Base-by-base conservation (phyloP, 2,329 filamentous ascomycete species). In the Phialophora expanda region DNA sequence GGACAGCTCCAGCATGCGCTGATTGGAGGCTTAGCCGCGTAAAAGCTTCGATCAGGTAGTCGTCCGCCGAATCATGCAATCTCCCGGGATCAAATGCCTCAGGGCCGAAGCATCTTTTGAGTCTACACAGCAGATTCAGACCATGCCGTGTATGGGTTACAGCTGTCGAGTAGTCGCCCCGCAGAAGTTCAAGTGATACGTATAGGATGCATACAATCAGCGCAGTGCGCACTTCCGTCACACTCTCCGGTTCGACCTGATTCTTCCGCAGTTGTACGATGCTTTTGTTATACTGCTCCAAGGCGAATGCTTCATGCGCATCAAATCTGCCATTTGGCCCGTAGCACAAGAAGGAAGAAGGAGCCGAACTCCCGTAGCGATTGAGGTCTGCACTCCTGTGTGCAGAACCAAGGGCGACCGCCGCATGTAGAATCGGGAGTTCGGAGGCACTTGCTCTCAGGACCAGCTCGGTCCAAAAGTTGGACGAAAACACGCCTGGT, bases 231-330 rank as follows among this genome's bases (percentile, higher is more conserved):
- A 58, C 26, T 26, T 46, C 56, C 14, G 32, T 11, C 20, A 26
- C 3, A 34, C 41, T 26, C 20, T 58, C 32, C 32, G 28, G 34
- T 14, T 58, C 14, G 34, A 58, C 12, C 4, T 12, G 12, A 17
- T 20, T 20, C 5, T 20, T 26, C 9, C 56, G 32, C 56, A 58
- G 24, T n/a, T 44, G 34, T 2, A 34, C 17, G 26, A 58, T 58
- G 34, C 26, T 26, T 34, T 58, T 58, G 56, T 58, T 58, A n/a
- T 58, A 58, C 22, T 58, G 56, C 32, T 58, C n/a, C 20, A 58
- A 20, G 26, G 56, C 56, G 30, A 58, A 58, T 17, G 56, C 34
- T 20, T 58, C 56, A 28, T 58, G 56, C 8, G 24, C 9, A 22
- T 58, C 56, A 11, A 58, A 34, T 12, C 22, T 41, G 32, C 38